phyloP scores from a whole-genome alignment of 768 basidiomycete genomes.

The Rhodosporidiobolus odoratus region DNA sequence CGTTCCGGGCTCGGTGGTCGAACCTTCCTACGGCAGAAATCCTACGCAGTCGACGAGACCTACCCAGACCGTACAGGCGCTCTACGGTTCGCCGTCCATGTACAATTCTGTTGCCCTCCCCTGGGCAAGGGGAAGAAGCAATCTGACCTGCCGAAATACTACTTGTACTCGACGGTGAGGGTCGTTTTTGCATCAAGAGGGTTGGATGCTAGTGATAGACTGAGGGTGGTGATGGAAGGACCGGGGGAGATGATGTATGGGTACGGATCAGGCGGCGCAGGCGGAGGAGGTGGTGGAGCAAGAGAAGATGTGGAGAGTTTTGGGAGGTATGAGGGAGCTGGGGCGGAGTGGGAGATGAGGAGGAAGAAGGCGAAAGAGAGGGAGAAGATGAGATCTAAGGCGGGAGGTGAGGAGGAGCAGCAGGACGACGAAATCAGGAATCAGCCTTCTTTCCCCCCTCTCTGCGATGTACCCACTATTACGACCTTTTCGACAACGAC shows the following conservation, averaged over 20 bases:
- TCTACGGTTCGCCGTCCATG: conserved; percentile 43
- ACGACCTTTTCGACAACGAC: no score
- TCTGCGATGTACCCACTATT: no score
- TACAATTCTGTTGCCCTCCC: conserved; percentile 45
- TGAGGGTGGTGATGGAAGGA: conserved; percentile 38
- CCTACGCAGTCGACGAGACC: conserved; percentile 24
- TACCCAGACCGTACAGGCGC: conserved; percentile 28
- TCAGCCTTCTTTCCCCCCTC: background rate
- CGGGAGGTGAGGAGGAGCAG: background rate
- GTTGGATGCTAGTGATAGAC: conserved; percentile 40
- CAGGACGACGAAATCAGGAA: background rate
- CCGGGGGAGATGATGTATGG: conserved; percentile 18
- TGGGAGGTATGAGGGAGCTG: no score
- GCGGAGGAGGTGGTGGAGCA: conserved; percentile 16
- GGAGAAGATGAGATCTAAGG: background rate
- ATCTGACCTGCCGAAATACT: conserved; percentile 21
- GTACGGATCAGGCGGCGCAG: no score
- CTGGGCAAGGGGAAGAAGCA: background rate
- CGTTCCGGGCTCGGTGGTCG: conserved; percentile 37
- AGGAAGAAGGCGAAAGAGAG: background rate
- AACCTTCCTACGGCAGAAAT: conserved; percentile 45
- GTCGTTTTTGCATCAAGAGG: conserved; percentile 45
- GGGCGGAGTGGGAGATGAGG: no score
- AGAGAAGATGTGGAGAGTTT: conserved; percentile 3
- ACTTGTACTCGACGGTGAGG: conserved; percentile 43